Percentiles rank a stretch among this genome's conserved stretches.
phyloP scores from a whole-genome alignment of 2,329 filamentous ascomycete genomes.

The Fusarium coicis region DNA sequence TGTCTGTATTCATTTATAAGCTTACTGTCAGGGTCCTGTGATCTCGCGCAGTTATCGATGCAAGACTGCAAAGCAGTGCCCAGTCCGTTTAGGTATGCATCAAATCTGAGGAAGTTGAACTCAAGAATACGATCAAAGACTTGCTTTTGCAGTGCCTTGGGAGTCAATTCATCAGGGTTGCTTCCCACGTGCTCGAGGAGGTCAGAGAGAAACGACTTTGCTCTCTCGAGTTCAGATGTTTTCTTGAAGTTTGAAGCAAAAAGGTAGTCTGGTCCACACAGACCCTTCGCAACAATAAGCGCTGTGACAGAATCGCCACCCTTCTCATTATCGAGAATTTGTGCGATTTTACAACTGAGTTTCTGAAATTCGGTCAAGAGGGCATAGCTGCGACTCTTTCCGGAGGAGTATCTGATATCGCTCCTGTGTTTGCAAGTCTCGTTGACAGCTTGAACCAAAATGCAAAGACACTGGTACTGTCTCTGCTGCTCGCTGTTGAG shows the following conservation, averaged over 20 bases:
- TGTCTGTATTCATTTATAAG: too few relatives aligned
- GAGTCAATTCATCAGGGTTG: not conserved
- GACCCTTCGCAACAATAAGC: not conserved
- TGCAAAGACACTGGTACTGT: conserved; percentile 7
- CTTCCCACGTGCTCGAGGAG: not conserved
- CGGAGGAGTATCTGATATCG: not conserved
- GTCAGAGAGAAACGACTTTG: not conserved
- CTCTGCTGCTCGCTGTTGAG: not conserved
- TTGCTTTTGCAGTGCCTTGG: not conserved
- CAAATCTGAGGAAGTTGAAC: conserved; percentile 1
- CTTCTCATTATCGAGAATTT: not conserved
- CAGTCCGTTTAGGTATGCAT: not conserved
- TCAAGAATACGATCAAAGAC: not conserved
- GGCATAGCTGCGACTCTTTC: not conserved
- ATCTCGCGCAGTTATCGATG: not conserved
- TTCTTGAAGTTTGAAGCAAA: not conserved
- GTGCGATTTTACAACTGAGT: not conserved
- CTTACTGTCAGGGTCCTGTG: not conserved
- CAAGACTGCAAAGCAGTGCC: not conserved
- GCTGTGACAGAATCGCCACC: not conserved
- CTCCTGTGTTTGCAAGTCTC: not conserved
- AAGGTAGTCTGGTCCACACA: not conserved
- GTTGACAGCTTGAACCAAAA: conserved; percentile 3
- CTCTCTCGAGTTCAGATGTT: not conserved
- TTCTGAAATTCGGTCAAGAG: not conserved